Base-by-base conservation (phyloP, 805 yeast genomes). In the Jamesozyma lodderae region DNA sequence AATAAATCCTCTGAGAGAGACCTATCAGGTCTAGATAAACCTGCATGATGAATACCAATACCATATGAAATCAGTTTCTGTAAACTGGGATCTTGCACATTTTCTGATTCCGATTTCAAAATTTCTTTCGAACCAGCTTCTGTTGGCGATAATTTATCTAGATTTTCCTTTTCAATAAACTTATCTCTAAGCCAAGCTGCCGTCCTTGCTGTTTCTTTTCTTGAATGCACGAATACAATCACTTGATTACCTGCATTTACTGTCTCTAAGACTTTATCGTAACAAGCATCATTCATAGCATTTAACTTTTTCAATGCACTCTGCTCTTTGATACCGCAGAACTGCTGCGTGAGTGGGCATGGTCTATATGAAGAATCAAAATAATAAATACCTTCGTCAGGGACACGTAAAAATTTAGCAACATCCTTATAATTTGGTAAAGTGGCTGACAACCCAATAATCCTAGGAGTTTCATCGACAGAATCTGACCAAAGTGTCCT, bases 1-100 rank as follows among this genome's bases (percentile, higher is more conserved):
- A 87, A 87, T 29, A 85, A 63, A 53, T 85, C 94, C 59, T 87
- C 96, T 0, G 87, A 77, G 4, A 77, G 69, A 2, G 80, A 70
- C 55, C 96, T 70, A 57, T 88, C 96, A 6, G 66, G 67, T 46
- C 76, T 73, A 14, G 75, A 64, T 46, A 87, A 66, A 25, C 96
- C 96, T 26, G 96, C 96, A 68, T 87, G 96, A 63, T 87, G 96
- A 27, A 86, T 72, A 13, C 92, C 96, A 52, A 87, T 74, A 0
- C 96, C 96, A 26, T 69, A 62, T 0, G 79, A 77, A 1, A 86
- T 48, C 1, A 85, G 61, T 15, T 73, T 77, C 38, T 74, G 71
- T 25, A 87, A 54, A 4, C 72, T 74, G 21, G 66, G 57, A 51
- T 76, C 76, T 21, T 66, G 63, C 37, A 76, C 72, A 16, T 62